Evolutionary conservation across 2,329 filamentous ascomycete species (phyloP).

Genomic region (Aspergillus oerlinghausenensis): DNA sequence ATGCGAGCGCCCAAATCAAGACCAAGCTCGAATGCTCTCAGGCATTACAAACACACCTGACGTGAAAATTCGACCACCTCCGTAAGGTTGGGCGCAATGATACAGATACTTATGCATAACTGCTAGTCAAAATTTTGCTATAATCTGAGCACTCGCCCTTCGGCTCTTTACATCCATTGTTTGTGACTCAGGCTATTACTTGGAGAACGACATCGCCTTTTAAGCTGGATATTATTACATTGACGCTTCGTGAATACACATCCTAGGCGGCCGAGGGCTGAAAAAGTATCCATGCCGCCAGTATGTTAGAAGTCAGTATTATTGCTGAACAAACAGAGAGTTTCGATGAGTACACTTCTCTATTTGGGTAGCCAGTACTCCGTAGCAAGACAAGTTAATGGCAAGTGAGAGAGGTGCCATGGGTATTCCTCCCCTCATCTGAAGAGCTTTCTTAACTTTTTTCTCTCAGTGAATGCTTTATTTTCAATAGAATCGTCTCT

Average conservation of each 20-base stretch:
- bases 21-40: no score
- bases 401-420: not conserved
- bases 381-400: not conserved
- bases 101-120: not conserved
- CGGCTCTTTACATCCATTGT: not conserved
- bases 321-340: not conserved
- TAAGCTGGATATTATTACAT: not conserved
- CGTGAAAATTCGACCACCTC: no score
- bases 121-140: not conserved
- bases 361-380: not conserved
- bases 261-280: not conserved
- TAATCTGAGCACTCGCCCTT: not conserved
- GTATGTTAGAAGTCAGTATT: not conserved
- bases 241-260: not conserved
- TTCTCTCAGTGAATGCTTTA: not conserved
- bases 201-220: not conserved
- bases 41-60: not conserved
- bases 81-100: not conserved
- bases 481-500: not conserved
- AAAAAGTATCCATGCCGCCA: not conserved
- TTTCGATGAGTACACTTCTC: not conserved
- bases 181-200: not conserved
- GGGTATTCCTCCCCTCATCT: not conserved
- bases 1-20: no score
- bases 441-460: not conserved